Evolutionary conservation across 495 filamentous ascomycete genomes (phyloP).

Genomic region (Lasiosphaeria miniovina): DNA sequence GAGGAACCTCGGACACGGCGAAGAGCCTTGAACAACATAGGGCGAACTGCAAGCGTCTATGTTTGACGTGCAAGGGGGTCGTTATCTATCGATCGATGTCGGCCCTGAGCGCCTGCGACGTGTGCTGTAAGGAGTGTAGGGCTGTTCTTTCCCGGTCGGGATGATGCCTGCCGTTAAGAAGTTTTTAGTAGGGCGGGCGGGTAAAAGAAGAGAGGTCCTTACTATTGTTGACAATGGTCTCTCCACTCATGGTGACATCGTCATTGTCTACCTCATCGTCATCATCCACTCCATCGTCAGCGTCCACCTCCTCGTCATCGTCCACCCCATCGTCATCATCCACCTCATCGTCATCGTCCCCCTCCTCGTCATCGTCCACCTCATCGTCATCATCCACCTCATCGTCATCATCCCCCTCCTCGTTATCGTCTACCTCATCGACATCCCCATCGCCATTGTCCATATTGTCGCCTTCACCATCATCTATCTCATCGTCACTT

Average conservation of each 20-base stretch:
- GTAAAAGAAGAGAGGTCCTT: constrained; percentile 8
- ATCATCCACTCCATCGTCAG: constrained; percentile 2
- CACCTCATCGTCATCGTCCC: neutral
- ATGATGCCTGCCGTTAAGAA: constrained; percentile 7
- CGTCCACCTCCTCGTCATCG: constrained; percentile 1
- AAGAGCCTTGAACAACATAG: neutral
- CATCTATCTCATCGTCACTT: too few species aligned
- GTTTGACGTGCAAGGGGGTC: neutral
- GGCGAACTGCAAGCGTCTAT: neutral
- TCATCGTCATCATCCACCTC: too few species aligned
- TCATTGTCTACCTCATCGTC: constrained; percentile 8
- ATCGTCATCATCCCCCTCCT: too few species aligned
- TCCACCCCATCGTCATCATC: constrained; percentile 7
- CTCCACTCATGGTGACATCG: constrained; percentile 10
- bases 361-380: too few species aligned
- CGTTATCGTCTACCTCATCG: too few species aligned
- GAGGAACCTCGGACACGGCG: neutral
- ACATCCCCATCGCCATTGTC: neutral
- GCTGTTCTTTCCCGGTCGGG: constrained; percentile 3
- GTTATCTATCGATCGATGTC: neutral
- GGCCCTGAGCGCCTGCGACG: neutral
- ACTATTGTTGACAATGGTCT: constrained; percentile 7
- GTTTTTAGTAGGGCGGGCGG: constrained; percentile 5
- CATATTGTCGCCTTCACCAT: too few species aligned
- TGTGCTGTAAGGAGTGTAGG: constrained; percentile 9